Evolutionary conservation across 805 yeast species (phyloP).

Genomic region (Wickerhamiella australiensis): DNA sequence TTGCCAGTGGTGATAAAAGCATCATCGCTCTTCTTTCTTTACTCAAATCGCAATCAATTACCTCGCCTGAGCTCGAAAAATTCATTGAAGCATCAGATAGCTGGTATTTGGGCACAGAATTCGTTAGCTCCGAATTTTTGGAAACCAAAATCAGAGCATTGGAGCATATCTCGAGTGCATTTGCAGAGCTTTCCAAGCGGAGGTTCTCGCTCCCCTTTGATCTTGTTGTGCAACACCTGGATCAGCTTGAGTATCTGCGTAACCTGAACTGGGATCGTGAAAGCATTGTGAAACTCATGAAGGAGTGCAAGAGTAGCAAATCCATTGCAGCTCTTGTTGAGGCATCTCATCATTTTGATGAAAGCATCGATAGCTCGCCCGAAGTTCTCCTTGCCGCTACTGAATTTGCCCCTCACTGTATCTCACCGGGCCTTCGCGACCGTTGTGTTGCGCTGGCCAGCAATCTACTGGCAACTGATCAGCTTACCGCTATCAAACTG

Average conservation of each 20-base stretch:
- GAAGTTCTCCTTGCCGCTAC: constrained; percentile 17
- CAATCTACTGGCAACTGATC: constrained; percentile 57
- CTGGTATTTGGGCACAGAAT: constrained; percentile 19
- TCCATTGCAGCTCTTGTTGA: constrained; percentile 16
- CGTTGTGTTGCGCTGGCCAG: constrained; percentile 34
- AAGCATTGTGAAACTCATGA: constrained; percentile 9
- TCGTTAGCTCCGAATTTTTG: constrained; percentile 14
- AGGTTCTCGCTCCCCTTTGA: constrained; percentile 11
- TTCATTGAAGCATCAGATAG: constrained; percentile 9
- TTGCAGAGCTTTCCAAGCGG: constrained; percentile 16
- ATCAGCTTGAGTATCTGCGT: constrained; percentile 13
- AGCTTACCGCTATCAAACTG: constrained; percentile 31
- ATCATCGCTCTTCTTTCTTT: constrained; percentile 10
- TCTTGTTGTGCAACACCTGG: background rate
- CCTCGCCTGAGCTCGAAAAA: constrained; percentile 8
- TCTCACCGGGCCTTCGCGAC: constrained; percentile 36
- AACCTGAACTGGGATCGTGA: constrained; percentile 8
- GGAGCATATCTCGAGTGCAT: background rate
- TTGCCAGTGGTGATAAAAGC: constrained; percentile 11
- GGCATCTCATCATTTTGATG: constrained; percentile 12
- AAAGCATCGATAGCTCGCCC: constrained; percentile 10
- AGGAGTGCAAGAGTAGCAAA: background rate
- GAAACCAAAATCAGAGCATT: background rate
- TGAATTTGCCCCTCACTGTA: constrained; percentile 12
- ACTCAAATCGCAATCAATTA: background rate